Base-by-base conservation (phyloP, 2,329 filamentous ascomycete species). In the Nakataea oryzae region DNA sequence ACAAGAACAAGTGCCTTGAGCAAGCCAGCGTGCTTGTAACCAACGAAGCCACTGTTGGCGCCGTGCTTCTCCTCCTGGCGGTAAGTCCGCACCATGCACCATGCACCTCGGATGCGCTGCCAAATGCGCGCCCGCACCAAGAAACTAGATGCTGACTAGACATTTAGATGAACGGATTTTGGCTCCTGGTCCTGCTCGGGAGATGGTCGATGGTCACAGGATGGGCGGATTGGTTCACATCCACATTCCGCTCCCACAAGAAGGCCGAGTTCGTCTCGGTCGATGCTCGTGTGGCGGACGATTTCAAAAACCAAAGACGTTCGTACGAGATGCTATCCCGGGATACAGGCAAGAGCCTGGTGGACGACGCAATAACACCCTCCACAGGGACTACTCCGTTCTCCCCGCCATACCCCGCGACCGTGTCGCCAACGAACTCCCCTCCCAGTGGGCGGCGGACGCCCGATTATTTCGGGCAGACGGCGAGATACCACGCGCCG, bases 231-330 rank as follows among this genome's bases (percentile, higher is more conserved):
- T 75, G 93, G 55, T 73, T 86, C 66, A 77, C 73, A 62, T 72
- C 74, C 50, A 70, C 78, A 13, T 59, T 75, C 85, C 64, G 74
- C 76, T 47, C 57, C 27, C 76, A 78, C 61, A 78, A 75, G 63
- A 85, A 88, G 71, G 84, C 85, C 68, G 93, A 97, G 73, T 97
- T 97, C 69, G 89, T 96, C 66, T 96, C 91, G 54, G 87, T 89
- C 57, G 93, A 97, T 71, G 91, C 92, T 58, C 83, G 83, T 64
- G 75, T 74, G 61, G 41, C 41, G 21, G 71, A 77, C 68, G 80
- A 84, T 64, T 74, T 81, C 63, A 86, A 86, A 66, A 81, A 83
- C 73, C 85, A 87, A 68, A 80, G 79, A 72, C 83, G 85, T 77
- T 85, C 87, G 74, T 93, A 93, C 79, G 90, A 93, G 80, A 92